Conservation (phyloP, 257 asterid species). For the Solanum medicagineum region DNA sequence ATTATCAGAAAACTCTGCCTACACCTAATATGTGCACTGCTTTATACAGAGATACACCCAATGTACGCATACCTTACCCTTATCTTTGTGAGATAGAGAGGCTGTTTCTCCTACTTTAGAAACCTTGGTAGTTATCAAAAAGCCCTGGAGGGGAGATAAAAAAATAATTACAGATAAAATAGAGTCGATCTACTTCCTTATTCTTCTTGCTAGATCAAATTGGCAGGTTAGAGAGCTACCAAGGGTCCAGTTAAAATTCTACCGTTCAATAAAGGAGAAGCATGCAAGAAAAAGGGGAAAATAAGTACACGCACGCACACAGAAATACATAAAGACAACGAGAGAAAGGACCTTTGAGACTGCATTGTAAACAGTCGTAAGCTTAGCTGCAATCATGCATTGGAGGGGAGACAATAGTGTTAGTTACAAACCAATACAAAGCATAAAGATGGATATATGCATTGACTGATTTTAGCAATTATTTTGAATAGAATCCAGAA, state of each 20-base stretch:
- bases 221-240: not conserved
- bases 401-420: not conserved
- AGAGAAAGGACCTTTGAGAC: not conserved
- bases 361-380: not conserved
- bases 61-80: not conserved
- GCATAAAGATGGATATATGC: not conserved
- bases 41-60: not conserved
- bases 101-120: not conserved
- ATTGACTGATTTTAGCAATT: not conserved
- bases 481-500: not conserved
- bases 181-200: not conserved
- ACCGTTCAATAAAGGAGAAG: not conserved
- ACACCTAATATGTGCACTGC: not conserved
- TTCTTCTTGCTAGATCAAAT: not conserved
- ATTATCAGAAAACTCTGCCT: not conserved
- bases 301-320: not conserved
- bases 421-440: not conserved
- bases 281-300: not conserved
- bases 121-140: not conserved
- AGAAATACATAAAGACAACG: not conserved
- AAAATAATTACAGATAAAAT: not conserved
- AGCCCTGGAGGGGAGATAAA: too few relatives aligned
- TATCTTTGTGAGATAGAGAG: not conserved
- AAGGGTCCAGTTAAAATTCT: not conserved
- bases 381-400: not conserved